Evolutionary conservation across 2,329 filamentous ascomycete species (phyloP).

Genomic region (Xylariales sp.): DNA sequence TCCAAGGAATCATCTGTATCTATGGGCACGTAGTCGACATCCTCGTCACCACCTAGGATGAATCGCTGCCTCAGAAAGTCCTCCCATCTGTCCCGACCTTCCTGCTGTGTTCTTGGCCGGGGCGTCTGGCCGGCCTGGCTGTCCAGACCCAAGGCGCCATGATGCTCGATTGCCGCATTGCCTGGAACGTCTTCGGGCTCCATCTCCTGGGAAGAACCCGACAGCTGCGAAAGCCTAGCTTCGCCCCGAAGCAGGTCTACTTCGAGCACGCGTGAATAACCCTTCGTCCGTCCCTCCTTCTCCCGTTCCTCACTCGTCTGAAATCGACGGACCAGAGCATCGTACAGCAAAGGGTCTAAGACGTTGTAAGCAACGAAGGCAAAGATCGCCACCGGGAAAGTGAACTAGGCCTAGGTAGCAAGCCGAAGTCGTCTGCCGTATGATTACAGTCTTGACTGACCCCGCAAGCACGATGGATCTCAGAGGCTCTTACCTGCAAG

Average conservation of each 20-base stretch:
- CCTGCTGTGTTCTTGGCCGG: slow-evolving; percentile 40
- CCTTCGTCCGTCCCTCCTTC: slow-evolving; percentile 66
- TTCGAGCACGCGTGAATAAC: slow-evolving; percentile 74
- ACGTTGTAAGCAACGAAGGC: neutral
- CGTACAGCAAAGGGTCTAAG: slow-evolving; percentile 74
- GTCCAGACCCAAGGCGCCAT: slow-evolving; percentile 31
- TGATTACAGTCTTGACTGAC: neutral
- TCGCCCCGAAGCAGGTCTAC: slow-evolving; percentile 73
- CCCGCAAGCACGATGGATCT: neutral
- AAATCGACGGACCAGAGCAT: slow-evolving; percentile 72
- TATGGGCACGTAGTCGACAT: slow-evolving; percentile 71
- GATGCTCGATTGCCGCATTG: slow-evolving; percentile 27
- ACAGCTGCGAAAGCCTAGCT: slow-evolving; percentile 62
- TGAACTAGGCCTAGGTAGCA: neutral
- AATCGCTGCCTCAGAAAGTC: slow-evolving; percentile 72
- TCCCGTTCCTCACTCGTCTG: slow-evolving; percentile 70
- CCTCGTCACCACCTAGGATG: slow-evolving; percentile 66
- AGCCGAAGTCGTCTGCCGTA: neutral
- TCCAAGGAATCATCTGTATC: slow-evolving; percentile 72
- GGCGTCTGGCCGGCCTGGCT: slow-evolving; percentile 25
- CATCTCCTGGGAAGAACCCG: slow-evolving; percentile 8
- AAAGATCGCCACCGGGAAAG: no score
- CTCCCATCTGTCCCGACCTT: slow-evolving; percentile 65
- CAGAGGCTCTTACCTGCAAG: slow-evolving; percentile 39
- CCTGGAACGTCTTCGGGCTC: neutral